phyloP scores from a whole-genome alignment of 192 early-diverging fungal species.

The Linnemannia zychae region DNA sequence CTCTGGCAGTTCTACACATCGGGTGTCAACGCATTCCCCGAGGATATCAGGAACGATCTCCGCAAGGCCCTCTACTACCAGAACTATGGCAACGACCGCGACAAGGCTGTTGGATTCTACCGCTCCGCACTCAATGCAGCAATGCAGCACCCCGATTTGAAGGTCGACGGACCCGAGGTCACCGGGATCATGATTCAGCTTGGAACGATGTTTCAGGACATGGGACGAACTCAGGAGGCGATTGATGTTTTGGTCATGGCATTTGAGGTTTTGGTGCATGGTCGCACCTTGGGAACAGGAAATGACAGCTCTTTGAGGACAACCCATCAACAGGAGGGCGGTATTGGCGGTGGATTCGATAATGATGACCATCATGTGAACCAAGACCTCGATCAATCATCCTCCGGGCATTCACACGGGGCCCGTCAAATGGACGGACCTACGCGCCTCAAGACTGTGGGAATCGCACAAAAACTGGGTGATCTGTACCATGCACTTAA shows the following conservation, averaged over 20 bases:
- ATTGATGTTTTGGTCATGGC: constrained; percentile 61
- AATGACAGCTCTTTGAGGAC: constrained; percentile 4
- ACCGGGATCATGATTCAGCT: constrained; percentile 73
- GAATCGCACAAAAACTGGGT: constrained; percentile 69
- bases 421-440: constrained; percentile 39
- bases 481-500: constrained; percentile 59
- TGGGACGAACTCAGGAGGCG: constrained; percentile 61
- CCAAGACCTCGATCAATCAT: constrained; percentile 11
- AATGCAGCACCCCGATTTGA: constrained; percentile 55
- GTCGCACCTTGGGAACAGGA: constrained; percentile 34
- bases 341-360: neutral
- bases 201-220: constrained; percentile 60
- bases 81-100: constrained; percentile 61
- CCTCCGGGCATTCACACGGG: neutral
- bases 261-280: constrained; percentile 57
- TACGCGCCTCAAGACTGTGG: constrained; percentile 60
- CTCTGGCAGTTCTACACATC: constrained; percentile 67
- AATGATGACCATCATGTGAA: neutral
- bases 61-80: constrained; percentile 69
- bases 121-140: constrained; percentile 61
- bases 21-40: constrained; percentile 66
- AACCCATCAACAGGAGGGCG: constrained; percentile 13
- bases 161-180: constrained; percentile 61
- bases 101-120: constrained; percentile 62
- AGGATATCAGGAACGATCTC: constrained; percentile 61